Evolutionary conservation across 768 basidiomycete species (phyloP).

Genomic region (Leccinum obscurum): DNA sequence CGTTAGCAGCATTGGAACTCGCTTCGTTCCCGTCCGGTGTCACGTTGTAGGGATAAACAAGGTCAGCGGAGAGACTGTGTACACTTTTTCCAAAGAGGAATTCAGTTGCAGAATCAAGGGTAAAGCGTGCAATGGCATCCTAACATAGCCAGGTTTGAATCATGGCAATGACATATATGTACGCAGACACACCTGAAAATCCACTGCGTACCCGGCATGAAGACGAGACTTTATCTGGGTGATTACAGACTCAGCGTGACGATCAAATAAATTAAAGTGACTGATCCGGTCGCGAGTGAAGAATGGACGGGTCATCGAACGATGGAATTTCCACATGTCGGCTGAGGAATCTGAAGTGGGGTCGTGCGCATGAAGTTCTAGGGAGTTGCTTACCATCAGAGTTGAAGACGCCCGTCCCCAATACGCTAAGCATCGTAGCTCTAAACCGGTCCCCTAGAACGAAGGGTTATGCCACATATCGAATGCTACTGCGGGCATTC

Average conservation of each 20-base stretch:
- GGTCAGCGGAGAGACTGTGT: slow-evolving; percentile 47
- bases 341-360: slow-evolving; percentile 28
- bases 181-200: slow-evolving; percentile 48
- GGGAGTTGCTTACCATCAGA: slow-evolving; percentile 49
- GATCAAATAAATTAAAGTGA: slow-evolving; percentile 62
- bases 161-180: not conserved
- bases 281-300: slow-evolving; percentile 60
- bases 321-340: slow-evolving; percentile 62
- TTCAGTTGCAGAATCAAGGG: slow-evolving; percentile 65
- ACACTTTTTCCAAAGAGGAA: slow-evolving; percentile 65
- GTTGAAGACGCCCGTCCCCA: slow-evolving; percentile 70
- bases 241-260: slow-evolving; percentile 48
- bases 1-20: slow-evolving; percentile 36
- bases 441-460: slow-evolving; percentile 37
- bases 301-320: slow-evolving; percentile 64
- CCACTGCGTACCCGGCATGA: slow-evolving; percentile 50
- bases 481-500: not conserved
- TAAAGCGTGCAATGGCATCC: slow-evolving; percentile 63
- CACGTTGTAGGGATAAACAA: slow-evolving; percentile 53
- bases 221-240: slow-evolving; percentile 48
- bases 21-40: slow-evolving; percentile 17
- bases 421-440: slow-evolving; percentile 43
- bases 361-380: too few relatives aligned
- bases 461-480: not conserved
- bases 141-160: slow-evolving; percentile 16